Percentiles rank a stretch among this genome's conserved stretches.
Conservation (phyloP, 352 stramenopile genomes). For the Ophiocytium majus region DNA sequence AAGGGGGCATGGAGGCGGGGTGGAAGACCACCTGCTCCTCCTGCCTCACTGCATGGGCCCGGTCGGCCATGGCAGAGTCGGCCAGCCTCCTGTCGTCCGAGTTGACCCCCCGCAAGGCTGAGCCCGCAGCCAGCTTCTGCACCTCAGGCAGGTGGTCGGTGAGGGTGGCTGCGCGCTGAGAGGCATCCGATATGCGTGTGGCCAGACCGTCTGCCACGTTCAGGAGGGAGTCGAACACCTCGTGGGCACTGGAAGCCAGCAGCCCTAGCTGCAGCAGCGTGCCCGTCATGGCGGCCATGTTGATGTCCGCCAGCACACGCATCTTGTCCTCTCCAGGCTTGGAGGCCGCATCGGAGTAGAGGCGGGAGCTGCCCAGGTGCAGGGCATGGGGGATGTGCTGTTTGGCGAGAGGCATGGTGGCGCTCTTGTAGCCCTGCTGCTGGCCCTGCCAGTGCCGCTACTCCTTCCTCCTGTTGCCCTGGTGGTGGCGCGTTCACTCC, state of each 20-base stretch:
- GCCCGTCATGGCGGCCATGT: constrained; percentile 18
- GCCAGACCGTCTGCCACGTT: neutral
- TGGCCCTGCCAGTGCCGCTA: neutral
- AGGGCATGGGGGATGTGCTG: neutral
- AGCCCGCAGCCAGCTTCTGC: neutral
- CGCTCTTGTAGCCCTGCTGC: neutral
- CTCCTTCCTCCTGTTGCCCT: neutral
- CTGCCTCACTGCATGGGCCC: neutral
- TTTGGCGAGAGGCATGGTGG: constrained; percentile 6
- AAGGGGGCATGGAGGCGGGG: neutral
- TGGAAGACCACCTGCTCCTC: neutral
- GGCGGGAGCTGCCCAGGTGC: neutral
- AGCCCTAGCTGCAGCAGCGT: constrained; percentile 12
- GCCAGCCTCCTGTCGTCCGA: neutral
- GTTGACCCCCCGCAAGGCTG: neutral
- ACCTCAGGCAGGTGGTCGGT: neutral
- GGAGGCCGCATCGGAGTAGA: neutral
- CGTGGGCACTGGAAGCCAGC: constrained; percentile 8
- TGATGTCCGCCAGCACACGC: constrained; percentile 15
- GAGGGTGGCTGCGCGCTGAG: neutral
- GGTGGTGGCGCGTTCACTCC: neutral
- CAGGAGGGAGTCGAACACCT: constrained; percentile 13
- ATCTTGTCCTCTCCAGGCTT: constrained; percentile 4
- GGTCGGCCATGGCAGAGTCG: neutral
- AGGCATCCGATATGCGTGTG: neutral